Evolutionary conservation across 768 basidiomycete species (phyloP).

Genomic region (Mycena capillaripes): DNA sequence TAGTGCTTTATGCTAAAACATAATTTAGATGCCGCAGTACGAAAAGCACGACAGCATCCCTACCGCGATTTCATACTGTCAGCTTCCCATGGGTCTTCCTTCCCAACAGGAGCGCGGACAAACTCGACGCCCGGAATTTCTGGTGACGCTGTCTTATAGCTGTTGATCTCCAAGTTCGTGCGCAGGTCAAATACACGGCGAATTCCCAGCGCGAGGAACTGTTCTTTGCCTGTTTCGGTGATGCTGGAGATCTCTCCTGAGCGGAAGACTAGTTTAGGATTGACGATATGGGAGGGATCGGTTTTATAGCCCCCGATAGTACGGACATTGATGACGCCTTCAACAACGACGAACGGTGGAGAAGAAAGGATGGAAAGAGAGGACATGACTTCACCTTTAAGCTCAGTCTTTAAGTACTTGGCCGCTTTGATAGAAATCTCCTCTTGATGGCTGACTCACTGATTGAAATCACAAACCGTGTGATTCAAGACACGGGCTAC

Average conservation of each 20-base stretch:
- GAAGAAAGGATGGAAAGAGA: constrained; percentile 30
- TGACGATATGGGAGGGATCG: constrained; percentile 36
- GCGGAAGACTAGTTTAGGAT: constrained; percentile 51
- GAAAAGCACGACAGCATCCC: background rate
- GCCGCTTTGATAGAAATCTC: constrained; percentile 6
- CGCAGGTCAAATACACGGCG: constrained; percentile 57
- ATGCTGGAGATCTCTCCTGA: constrained; percentile 54
- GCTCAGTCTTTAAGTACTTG: background rate
- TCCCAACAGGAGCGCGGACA: constrained; percentile 45
- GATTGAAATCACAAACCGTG: background rate
- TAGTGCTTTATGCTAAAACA: constrained; percentile 47
- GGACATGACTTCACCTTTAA: background rate
- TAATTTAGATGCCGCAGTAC: background rate
- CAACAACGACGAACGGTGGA: constrained; percentile 55
- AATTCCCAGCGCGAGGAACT: constrained; percentile 51
- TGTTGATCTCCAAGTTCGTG: constrained; percentile 50
- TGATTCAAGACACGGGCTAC: background rate
- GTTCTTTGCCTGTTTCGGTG: constrained; percentile 49
- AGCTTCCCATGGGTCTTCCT: constrained; percentile 44
- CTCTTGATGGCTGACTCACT: background rate
- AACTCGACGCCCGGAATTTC: constrained; percentile 48
- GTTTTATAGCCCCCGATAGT: constrained; percentile 47
- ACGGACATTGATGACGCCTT: constrained; percentile 57
- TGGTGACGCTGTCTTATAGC: constrained; percentile 46
- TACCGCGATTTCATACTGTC: constrained; percentile 39